phyloP scores from a whole-genome alignment of 139 green algal genomes.

The Coelastrella sp. region DNA sequence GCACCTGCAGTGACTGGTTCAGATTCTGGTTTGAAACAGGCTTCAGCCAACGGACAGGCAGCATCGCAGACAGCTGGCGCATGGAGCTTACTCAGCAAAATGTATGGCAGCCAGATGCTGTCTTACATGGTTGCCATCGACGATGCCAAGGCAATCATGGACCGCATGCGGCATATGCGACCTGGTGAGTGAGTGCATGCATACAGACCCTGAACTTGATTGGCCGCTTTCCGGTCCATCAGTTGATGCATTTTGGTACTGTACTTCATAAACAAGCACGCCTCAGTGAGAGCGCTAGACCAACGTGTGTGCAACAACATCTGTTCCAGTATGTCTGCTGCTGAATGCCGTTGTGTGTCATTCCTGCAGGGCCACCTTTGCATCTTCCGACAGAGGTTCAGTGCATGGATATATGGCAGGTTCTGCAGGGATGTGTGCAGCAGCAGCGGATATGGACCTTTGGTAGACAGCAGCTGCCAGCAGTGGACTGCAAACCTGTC shows the following conservation, averaged over 20 bases:
- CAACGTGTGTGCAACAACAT: background rate
- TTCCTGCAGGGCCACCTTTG: slow-evolving; percentile 8
- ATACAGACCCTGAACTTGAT: no score
- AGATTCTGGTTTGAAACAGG: background rate
- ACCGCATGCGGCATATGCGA: slow-evolving; percentile 7
- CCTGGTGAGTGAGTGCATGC: background rate
- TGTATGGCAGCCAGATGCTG: slow-evolving; percentile 29
- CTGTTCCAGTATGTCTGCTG: background rate
- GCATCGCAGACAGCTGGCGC: background rate
- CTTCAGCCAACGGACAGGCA: background rate
- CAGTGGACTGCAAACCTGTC: background rate
- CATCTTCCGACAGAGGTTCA: slow-evolving; percentile 26
- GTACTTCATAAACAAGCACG: no score
- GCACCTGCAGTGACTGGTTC: background rate
- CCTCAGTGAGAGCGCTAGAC: no score
- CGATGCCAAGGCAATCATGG: slow-evolving; percentile 31
- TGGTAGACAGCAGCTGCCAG: background rate
- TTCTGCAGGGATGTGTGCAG: slow-evolving; percentile 35
- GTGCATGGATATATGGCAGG: slow-evolving; percentile 39
- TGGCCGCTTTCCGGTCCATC: no score
- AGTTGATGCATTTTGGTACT: no score
- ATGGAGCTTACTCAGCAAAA: slow-evolving; percentile 36
- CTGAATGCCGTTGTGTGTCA: no score
- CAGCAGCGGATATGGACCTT: slow-evolving; percentile 41
- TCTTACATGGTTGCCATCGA: slow-evolving; percentile 37